Evolutionary conservation across 345 rosid genomes (phyloP).

Genomic region (Euphorbia pulcherrima): DNA sequence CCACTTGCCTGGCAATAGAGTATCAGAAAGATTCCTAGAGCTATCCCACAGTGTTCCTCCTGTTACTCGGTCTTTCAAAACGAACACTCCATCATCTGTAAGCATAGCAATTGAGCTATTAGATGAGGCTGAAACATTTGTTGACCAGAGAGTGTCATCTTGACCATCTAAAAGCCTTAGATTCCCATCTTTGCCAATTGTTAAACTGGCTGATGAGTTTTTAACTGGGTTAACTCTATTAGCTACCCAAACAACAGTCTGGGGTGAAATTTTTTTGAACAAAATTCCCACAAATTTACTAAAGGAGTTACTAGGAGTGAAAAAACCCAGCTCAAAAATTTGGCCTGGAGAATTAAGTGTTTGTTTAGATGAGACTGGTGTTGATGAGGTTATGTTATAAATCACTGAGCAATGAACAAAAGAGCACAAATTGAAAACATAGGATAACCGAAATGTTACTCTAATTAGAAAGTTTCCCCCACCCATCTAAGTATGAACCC

Average conservation of each 20-base stretch:
- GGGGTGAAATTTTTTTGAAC: constrained; percentile 5
- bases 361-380: not conserved
- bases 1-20: constrained; percentile 7
- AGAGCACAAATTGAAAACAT: not conserved
- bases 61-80: not conserved
- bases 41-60: constrained; percentile 4
- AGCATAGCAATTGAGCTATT: constrained; percentile 10
- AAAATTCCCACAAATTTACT: constrained; percentile 10
- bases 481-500: not conserved
- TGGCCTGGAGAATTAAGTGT: not conserved
- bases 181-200: constrained; percentile 13
- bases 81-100: not conserved
- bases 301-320: not conserved
- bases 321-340: constrained; percentile 11
- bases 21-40: not conserved
- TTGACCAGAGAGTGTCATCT: not conserved
- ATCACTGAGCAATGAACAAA: constrained; percentile 1
- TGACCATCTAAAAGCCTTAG: constrained; percentile 11
- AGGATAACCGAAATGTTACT: constrained; percentile 1
- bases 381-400: constrained; percentile 9
- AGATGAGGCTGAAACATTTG: not conserved
- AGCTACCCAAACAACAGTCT: constrained; percentile 13
- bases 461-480: not conserved
- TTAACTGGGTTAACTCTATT: constrained; percentile 5
- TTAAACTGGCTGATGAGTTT: constrained; percentile 9